Percentiles rank a stretch among this genome's conserved stretches.
These are phyloP conservation scores for Verticillium nonalfalfae DNA, from an alignment of 2,329 filamentous ascomycete species.

Conservation along the genomic window DNA sequence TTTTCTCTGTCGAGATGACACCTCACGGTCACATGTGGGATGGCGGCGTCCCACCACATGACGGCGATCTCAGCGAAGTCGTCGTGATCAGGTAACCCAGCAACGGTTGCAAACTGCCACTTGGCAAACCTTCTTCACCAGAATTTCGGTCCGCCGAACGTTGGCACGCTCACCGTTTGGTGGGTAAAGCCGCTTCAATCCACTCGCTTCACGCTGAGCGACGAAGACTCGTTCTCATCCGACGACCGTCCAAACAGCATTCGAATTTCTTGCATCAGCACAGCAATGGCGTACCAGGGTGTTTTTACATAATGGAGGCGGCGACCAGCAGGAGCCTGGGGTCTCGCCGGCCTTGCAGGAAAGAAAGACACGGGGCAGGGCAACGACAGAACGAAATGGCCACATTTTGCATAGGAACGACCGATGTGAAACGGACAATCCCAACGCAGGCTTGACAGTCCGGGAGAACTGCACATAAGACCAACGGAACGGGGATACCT, in stretches of 20 bases:
- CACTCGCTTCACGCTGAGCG: background rate
- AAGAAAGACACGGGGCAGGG: constrained; percentile 8
- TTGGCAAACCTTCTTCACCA: background rate
- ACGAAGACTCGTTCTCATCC: background rate
- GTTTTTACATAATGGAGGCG: background rate
- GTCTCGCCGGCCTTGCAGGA: constrained; percentile 4
- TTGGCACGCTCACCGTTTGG: background rate
- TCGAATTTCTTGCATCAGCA: constrained; percentile 12
- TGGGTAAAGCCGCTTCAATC: background rate
- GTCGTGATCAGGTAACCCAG: constrained; percentile 29
- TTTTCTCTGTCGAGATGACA: constrained; percentile 24
- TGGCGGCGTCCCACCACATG: constrained; percentile 24
- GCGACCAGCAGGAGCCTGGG: background rate
- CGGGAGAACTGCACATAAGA: constrained; percentile 1
- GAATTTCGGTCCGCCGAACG: background rate
- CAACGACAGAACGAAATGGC: background rate
- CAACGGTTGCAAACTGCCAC: background rate
- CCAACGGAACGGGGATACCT: constrained; percentile 3
- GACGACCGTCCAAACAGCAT: background rate
- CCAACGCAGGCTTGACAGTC: background rate
- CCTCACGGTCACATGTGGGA: constrained; percentile 32
- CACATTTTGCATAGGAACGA: constrained; percentile 4
- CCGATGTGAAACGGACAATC: constrained; percentile 9
- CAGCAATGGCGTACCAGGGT: constrained; percentile 12
- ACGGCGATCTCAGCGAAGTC: constrained; percentile 40